Evolutionary conservation across 1,284 basidiomycete species (phyloP), one percentile per base, ranked within the genome.

Genomic region (Sanghuangporus weigelae): DNA sequence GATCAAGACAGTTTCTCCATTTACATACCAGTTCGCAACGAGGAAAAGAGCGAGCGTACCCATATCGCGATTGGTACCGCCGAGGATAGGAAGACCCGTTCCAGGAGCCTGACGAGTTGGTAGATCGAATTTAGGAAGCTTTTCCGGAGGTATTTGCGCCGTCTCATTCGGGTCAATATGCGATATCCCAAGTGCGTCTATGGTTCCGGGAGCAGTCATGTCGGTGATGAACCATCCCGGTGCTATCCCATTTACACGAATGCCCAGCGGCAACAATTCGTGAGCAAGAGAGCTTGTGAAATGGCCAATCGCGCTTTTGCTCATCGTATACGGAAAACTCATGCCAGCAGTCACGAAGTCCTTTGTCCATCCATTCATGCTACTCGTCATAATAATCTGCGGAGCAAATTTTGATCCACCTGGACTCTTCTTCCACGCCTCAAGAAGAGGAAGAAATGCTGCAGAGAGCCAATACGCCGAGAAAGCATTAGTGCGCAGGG

Each of bases 321-420:
- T 81, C 71, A 76, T 81, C 64, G 78, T 69, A 69, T 83, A 82
- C 4, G 81, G 79, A 69, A 78, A 80, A 10, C 76, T 77, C 48
- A 65, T 67, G 5, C 78, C 78, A 2, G 72, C 67, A 0, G 80
- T 80, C 6, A 73, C 73, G 1, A 77, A 71, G 67, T 82, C 81
- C 77, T 83, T 82, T 19, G 80, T 79, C 81, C 80, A 83, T 0
- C 80, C 81, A 67, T 81, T 82, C 79, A 82, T 81, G 60, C 79
- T 81, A 57, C 77, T 79, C 1, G 81, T 83, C 78, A 82, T 82
- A 53, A 82, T 71, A 31, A 83, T 71, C 69, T 81, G 80, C 1
- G 81, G 80, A 0, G 75, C 78, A 67, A 81, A 82, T 53, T 73
- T 75, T 63, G 75, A 71, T 40, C 73, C 70, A 31, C 68, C 68